A percentile compares a stretch with the other conserved stretches of the same genome.
Evolutionary conservation across 108 stramenopile genomes (phyloP).

Genomic region (Pseudonitzschia multistriata): DNA sequence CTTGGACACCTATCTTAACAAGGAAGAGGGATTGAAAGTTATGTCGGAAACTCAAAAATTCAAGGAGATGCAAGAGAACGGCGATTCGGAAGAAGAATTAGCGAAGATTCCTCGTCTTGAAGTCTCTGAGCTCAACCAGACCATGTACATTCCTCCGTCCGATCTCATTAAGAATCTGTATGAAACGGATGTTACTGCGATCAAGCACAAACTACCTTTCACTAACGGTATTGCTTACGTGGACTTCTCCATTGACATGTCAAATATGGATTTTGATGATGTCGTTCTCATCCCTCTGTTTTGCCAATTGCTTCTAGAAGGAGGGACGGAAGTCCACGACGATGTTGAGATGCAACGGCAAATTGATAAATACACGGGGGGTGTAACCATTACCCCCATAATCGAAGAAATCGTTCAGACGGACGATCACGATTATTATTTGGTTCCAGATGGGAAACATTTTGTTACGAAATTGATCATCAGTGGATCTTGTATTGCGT

Average conservation of each 20-base stretch:
- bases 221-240: conserved; percentile 85
- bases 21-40: conserved; percentile 48
- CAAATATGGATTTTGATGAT: conserved; percentile 73
- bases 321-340: conserved; percentile 46
- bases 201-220: conserved; percentile 57
- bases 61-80: conserved; percentile 61
- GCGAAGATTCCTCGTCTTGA: conserved; percentile 74
- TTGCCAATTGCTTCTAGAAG: conserved; percentile 60
- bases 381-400: conserved; percentile 42
- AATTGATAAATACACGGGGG: conserved; percentile 74
- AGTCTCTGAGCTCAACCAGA: conserved; percentile 51
- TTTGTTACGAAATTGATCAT: conserved; percentile 67
- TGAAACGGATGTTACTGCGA: conserved; percentile 57
- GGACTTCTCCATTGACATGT: conserved; percentile 82
- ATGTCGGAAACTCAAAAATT: conserved; percentile 61
- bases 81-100: conserved; percentile 74
- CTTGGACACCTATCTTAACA: conserved; percentile 36
- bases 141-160: conserved; percentile 60
- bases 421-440: conserved; percentile 37
- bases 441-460: conserved; percentile 59
- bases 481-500: conserved; percentile 61
- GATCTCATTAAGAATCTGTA: conserved; percentile 43
- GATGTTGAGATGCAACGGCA: conserved; percentile 36
- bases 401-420: conserved; percentile 44
- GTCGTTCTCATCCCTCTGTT: conserved; percentile 73